Base-by-base conservation (phyloP, 164 flowering plant genomes). In the Magnolia sinica region DNA sequence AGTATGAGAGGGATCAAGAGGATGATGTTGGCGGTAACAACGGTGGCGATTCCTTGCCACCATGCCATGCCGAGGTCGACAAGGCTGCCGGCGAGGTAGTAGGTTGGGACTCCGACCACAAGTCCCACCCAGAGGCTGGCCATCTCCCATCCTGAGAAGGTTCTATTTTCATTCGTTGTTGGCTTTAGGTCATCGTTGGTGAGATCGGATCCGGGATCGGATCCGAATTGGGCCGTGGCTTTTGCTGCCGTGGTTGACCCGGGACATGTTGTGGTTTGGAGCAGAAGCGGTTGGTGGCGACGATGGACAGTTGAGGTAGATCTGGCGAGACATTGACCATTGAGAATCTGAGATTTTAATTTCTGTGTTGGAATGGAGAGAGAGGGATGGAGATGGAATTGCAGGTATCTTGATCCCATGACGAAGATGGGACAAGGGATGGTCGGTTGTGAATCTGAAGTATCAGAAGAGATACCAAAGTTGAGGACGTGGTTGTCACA, bases 31-130 rank as follows among this genome's bases (percentile, higher is more conserved):
- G 98, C 98, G 7, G 86, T 83, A 1, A 95, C 91, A 1, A 95
- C 96, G 1, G 93, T 91, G 74, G 88, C 87, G 10, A 95, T 87
- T 23, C 94, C 98, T 80, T 95, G 97, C 97, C 96, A 93, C 98
- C 96, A 95, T 0, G 98, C 85, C 98, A 95, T 95, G 58, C 98
- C 98, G 3, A 92, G 88, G 49, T 95, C 98, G n/a, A 93, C 98
- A 0, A 95, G 85, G 79, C 95, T 91, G 11, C 98, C 96, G 9
- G 98, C 98, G 0, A 95, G 85, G 82, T 95, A 95, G 76, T 88
- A 95, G 7, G 93, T 16, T 0, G 98, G 98, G 1, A 95, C 97
- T 3, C 95, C 96, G 3, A 93, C 97, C 0, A 95, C 97, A 1
- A 95, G 87, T 2, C 97, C 97, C 2, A 95, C 76, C 61, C 61